These are phyloP conservation scores for Epichloe brachyelytri DNA, from an alignment of 2,329 filamentous ascomycete species.

Conservation along the genomic window DNA sequence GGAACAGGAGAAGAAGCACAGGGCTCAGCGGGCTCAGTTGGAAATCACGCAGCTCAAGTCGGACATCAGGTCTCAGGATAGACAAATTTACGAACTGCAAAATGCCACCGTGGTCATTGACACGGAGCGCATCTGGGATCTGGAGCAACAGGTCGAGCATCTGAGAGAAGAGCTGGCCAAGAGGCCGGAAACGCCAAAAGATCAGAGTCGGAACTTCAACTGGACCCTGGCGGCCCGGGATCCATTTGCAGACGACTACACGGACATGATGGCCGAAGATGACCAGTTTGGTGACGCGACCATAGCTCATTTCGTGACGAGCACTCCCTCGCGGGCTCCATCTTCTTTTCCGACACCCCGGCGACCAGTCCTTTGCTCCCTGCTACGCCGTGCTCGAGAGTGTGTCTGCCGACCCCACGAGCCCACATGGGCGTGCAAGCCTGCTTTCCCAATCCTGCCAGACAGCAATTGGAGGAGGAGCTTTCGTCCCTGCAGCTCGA, in stretches of 20 bases:
- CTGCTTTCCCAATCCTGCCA: slow-evolving; percentile 28
- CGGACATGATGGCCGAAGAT: slow-evolving; percentile 21
- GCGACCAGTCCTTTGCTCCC: slow-evolving; percentile 34
- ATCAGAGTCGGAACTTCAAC: slow-evolving; percentile 20
- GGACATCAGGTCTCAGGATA: slow-evolving; percentile 36
- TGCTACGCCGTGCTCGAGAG: slow-evolving; percentile 23
- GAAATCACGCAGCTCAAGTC: slow-evolving; percentile 37
- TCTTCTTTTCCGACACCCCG: slow-evolving; percentile 44
- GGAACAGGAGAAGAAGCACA: slow-evolving; percentile 30
- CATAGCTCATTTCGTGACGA: slow-evolving; percentile 35
- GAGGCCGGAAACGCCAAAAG: slow-evolving; percentile 7
- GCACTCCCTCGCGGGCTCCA: slow-evolving; percentile 33
- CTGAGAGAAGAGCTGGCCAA: slow-evolving; percentile 22
- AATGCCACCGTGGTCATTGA: slow-evolving; percentile 38
- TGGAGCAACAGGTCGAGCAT: slow-evolving; percentile 26
- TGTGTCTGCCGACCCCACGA: slow-evolving; percentile 1
- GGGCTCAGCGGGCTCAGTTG: slow-evolving; percentile 23
- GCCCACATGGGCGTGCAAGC: slow-evolving; percentile 28
- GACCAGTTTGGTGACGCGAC: slow-evolving; percentile 37
- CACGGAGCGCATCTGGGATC: slow-evolving; percentile 29
- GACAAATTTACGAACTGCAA: slow-evolving; percentile 39
- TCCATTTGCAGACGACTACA: slow-evolving; percentile 30
- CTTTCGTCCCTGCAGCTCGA: slow-evolving; percentile 35
- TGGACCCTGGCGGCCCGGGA: slow-evolving; percentile 40
- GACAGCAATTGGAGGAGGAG: slow-evolving; percentile 31